Evolutionary conservation across 257 asterid species (phyloP).

Genomic region (Jasminum sambac): DNA sequence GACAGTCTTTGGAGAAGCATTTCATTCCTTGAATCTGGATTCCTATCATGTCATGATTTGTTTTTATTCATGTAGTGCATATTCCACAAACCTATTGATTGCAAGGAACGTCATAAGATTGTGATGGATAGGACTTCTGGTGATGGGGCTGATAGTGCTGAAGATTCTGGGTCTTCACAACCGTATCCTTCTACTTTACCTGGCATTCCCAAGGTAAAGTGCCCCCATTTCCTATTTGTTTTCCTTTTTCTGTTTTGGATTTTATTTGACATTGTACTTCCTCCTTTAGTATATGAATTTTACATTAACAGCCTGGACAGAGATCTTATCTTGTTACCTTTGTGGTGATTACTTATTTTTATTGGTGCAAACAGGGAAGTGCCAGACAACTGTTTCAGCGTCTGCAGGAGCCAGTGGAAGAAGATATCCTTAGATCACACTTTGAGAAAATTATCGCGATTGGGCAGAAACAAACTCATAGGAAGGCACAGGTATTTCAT

Average conservation of each 20-base stretch:
- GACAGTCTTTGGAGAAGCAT: not conserved
- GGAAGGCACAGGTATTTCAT: constrained; percentile 65
- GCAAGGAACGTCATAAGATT: constrained; percentile 87
- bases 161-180: constrained; percentile 96
- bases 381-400: constrained; percentile 96
- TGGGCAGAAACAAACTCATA: constrained; percentile 59
- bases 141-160: constrained; percentile 97
- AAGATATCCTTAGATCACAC: constrained; percentile 86
- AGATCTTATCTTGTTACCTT: constrained; percentile 12
- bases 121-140: constrained; percentile 72
- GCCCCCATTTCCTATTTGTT: constrained; percentile 7
- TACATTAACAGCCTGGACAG: constrained; percentile 1
- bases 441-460: constrained; percentile 80
- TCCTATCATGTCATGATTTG: constrained; percentile 1
- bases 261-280: not conserved
- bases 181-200: constrained; percentile 91
- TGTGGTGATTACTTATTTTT: constrained; percentile 17
- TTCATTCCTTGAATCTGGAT: not conserved
- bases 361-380: constrained; percentile 68
- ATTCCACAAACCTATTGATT: constrained; percentile 87
- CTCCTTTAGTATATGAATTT: constrained; percentile 2
- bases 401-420: constrained; percentile 95
- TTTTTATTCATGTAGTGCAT: constrained; percentile 51
- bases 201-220: constrained; percentile 90
- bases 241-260: constrained; percentile 8